phyloP scores from a whole-genome alignment of 345 rosid genomes.

The Populus davidiana region DNA sequence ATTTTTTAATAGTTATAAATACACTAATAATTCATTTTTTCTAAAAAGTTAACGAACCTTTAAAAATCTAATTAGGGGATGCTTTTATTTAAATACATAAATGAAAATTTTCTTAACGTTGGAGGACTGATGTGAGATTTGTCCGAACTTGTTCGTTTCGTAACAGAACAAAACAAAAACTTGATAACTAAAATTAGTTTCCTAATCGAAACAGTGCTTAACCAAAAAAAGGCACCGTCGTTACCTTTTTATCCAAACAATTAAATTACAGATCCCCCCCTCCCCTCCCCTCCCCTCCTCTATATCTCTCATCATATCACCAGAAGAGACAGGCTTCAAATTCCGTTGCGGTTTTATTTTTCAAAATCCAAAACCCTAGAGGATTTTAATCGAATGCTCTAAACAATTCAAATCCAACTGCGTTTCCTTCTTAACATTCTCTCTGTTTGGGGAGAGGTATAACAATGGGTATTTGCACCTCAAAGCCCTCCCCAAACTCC shows the following conservation, averaged over 20 bases:
- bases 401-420: background rate
- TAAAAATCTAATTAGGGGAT: too few species aligned
- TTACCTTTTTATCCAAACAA: background rate
- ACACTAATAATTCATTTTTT: too few species aligned
- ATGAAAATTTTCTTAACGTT: too few species aligned
- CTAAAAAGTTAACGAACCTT: too few species aligned
- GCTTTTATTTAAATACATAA: too few species aligned
- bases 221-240: background rate
- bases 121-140: background rate
- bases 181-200: background rate
- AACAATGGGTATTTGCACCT: slow-evolving; percentile 75
- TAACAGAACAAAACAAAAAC: background rate
- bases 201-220: background rate
- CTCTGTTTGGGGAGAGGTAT: slow-evolving; percentile 27
- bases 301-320: background rate
- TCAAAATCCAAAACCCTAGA: slow-evolving; percentile 3
- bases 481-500: slow-evolving; percentile 55
- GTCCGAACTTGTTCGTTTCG: background rate
- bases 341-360: background rate
- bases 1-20: too few species aligned
- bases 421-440: background rate
- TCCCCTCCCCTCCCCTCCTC: too few species aligned
- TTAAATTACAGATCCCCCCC: background rate
- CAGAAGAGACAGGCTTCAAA: background rate
- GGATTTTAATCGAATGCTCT: background rate